Conservation (phyloP, 108 stramenopile species). For the Stephanodiscus minutulus region DNA sequence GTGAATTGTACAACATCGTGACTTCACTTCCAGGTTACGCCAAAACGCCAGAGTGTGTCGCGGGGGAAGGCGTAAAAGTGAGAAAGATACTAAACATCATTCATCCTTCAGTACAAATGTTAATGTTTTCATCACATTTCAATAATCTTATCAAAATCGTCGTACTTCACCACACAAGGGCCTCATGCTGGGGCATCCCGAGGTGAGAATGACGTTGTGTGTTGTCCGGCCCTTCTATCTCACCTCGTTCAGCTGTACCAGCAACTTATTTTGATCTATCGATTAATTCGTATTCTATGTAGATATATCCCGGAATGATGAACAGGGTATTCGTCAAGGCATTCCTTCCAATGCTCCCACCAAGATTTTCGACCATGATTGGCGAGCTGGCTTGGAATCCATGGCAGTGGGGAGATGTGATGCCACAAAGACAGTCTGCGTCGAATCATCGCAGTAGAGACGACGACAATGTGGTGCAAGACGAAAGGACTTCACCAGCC, state of each 20-base stretch:
- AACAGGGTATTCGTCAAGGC: slow-evolving; percentile 72
- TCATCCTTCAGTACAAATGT: background rate
- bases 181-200: slow-evolving; percentile 71
- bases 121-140: background rate
- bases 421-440: slow-evolving; percentile 19
- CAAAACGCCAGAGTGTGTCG: slow-evolving; percentile 59
- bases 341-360: slow-evolving; percentile 64
- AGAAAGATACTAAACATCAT: background rate
- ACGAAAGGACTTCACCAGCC: slow-evolving; percentile 11
- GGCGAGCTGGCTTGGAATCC: slow-evolving; percentile 72
- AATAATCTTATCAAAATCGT: background rate
- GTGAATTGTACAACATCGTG: background rate
- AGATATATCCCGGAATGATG: slow-evolving; percentile 67
- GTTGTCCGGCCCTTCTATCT: background rate
- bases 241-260: background rate
- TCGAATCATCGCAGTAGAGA: background rate
- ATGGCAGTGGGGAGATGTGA: slow-evolving; percentile 42
- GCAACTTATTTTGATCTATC: background rate
- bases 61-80: slow-evolving; percentile 70
- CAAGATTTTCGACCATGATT: slow-evolving; percentile 59
- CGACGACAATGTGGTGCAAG: background rate
- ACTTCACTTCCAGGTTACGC: slow-evolving; percentile 76
- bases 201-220: slow-evolving; percentile 24
- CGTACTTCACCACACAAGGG: background rate
- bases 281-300: background rate